Base-by-base conservation (phyloP, 2,329 filamentous ascomycete species). In the Sporothrix variecibatus region DNA sequence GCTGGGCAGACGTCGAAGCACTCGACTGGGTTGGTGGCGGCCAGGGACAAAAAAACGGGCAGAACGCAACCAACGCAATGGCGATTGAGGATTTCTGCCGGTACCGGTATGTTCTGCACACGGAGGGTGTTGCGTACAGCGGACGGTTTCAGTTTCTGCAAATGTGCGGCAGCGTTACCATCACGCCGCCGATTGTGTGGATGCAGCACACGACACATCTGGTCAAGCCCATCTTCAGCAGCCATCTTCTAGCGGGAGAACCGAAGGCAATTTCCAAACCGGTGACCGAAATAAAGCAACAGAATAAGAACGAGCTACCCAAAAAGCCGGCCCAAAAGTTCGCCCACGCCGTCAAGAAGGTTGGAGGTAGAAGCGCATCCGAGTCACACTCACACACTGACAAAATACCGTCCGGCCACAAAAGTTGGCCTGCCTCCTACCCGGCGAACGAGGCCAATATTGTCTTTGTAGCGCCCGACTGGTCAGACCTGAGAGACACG, bases 1-100 rank as follows among this genome's bases (percentile, higher is more conserved):
- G 78, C 5, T 88, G 86, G 86, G 86, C 86, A 1, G 86, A 88
- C 78, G 82, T 87, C 2, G 80, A 85, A 77, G 75, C 82, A 6
- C 80, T 87, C 15, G 68, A 79, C 43, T 84, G 83, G 83, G 68
- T 46, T 11, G 67, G 38, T 69, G 77, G 71, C 8, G 76, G 74
- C 8, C 65, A 51, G 6, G 60, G 31, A n/a, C 31, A 67, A 17
- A 26, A 17, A 71, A 76, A 64, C 8, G 76, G 74, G 9, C 80
- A 79, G 34, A 80, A 79, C 23, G 74, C 82, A 73, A 82, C 82
- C 17, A 88, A 88, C 80, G 83, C 83, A 9, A 76, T 88, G 11
- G 75, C 77, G 9, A 85, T 88, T 76, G 83, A 86, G 75, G 86
- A 86, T 65, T 88, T 87, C 76, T 87, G 85, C 79, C 80, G 80